Evolutionary conservation across 352 stramenopile genomes (phyloP).

Genomic region (Thalassiosira allenii): DNA sequence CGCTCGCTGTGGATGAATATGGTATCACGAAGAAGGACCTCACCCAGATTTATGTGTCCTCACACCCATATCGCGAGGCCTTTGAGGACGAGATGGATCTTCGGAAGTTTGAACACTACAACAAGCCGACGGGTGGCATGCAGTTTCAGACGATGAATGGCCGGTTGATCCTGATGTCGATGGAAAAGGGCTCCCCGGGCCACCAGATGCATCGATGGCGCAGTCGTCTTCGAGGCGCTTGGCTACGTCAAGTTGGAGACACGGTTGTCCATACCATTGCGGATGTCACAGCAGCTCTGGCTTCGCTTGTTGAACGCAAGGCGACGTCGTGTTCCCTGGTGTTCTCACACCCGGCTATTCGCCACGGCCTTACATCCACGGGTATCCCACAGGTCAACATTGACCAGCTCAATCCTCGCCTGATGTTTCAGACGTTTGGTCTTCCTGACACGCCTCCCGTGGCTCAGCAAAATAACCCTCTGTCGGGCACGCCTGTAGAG

Average conservation of each 20-base stretch:
- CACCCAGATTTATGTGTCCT: slow-evolving; percentile 35
- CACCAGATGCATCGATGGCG: slow-evolving; percentile 9
- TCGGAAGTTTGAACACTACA: not conserved
- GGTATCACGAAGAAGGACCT: slow-evolving; percentile 7
- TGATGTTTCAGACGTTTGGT: not conserved
- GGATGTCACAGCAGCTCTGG: not conserved
- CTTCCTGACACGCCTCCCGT: too few relatives aligned
- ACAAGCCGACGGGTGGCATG: slow-evolving; percentile 18
- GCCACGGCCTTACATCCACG: slow-evolving; percentile 13
- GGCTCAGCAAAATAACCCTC: not conserved
- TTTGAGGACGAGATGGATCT: slow-evolving; percentile 32
- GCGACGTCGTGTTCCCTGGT: not conserved
- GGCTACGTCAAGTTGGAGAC: slow-evolving; percentile 5
- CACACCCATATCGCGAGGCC: slow-evolving; percentile 18
- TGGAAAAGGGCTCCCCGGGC: not conserved
- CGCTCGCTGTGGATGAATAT: not conserved
- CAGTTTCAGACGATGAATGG: not conserved
- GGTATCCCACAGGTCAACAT: slow-evolving; percentile 34
- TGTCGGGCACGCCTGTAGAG: too few relatives aligned
- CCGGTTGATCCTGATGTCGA: slow-evolving; percentile 4
- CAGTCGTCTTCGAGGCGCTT: slow-evolving; percentile 5
- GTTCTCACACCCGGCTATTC: slow-evolving; percentile 28
- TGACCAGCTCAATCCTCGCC: slow-evolving; percentile 29
- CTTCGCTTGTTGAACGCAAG: not conserved
- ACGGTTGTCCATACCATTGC: not conserved